These are phyloP conservation scores for Nannizziopsis barbatae DNA, from an alignment of 2,329 filamentous ascomycete species.

Conservation along the genomic window DNA sequence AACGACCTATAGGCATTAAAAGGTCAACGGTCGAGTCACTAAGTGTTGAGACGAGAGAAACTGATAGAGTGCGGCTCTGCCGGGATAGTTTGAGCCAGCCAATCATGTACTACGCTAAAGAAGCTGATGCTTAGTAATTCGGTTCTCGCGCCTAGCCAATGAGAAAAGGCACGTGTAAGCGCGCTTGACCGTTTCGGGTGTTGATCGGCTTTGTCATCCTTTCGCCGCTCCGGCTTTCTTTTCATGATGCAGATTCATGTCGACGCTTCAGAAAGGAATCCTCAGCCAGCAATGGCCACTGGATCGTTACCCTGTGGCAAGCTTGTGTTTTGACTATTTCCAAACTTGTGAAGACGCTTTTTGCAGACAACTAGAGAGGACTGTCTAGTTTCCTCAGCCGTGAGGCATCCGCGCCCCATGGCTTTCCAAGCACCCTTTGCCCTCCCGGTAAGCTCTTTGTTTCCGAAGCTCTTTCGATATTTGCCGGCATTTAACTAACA, in stretches of 20 bases:
- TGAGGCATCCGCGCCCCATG: constrained; percentile 30
- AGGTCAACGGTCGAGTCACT: neutral
- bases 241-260: neutral
- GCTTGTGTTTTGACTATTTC: neutral
- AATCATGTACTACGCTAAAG: neutral
- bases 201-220: constrained; percentile 11
- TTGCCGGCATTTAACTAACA: neutral
- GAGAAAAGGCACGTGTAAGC: neutral
- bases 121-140: neutral
- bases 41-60: too few relatives aligned
- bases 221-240: constrained; percentile 7
- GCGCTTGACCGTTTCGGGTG: neutral
- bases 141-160: neutral
- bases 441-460: constrained; percentile 33
- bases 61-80: neutral
- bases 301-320: neutral
- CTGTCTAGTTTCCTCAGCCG: neutral
- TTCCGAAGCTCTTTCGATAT: neutral
- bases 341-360: neutral
- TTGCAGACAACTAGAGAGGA: neutral
- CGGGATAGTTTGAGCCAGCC: too few relatives aligned
- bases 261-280: too few relatives aligned
- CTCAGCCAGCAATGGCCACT: constrained; percentile 3
- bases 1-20: neutral
- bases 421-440: constrained; percentile 42